A percentile compares a stretch with the other conserved stretches of the same genome.
phyloP scores from a whole-genome alignment of 2,329 filamentous ascomycete genomes.

The Diaporthe batatas region DNA sequence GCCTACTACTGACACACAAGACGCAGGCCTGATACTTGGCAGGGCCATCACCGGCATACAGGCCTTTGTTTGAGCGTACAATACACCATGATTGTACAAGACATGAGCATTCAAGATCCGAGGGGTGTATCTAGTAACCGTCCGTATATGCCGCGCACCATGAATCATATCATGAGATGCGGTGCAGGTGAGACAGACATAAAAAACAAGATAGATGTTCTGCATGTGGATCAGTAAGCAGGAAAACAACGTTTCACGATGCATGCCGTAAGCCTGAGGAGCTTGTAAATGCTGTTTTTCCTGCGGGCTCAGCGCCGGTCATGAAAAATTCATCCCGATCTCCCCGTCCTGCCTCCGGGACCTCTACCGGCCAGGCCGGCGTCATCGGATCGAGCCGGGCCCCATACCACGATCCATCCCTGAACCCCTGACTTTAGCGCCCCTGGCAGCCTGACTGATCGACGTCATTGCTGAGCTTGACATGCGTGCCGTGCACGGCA shows the following conservation, averaged over 20 bases:
- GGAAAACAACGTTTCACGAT: neutral
- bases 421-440: constrained; percentile 41
- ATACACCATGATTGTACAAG: neutral
- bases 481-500: neutral
- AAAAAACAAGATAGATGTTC: neutral
- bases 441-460: constrained; percentile 7
- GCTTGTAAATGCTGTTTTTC: no score
- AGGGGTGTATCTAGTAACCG: neutral
- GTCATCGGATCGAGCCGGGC: constrained; percentile 36
- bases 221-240: neutral
- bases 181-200: neutral
- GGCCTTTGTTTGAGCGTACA: constrained; percentile 74
- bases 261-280: neutral
- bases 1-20: constrained; percentile 46
- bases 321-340: neutral
- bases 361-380: constrained; percentile 13
- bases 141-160: neutral
- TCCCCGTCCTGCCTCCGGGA: constrained; percentile 5
- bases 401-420: constrained; percentile 34
- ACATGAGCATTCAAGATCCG: neutral
- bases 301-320: no score
- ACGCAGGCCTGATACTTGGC: constrained; percentile 74
- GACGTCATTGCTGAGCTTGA: constrained; percentile 36
- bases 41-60: constrained; percentile 80
- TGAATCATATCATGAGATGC: neutral